phyloP scores from a whole-genome alignment of 352 stramenopile species.

The Pythium sukuiense region DNA sequence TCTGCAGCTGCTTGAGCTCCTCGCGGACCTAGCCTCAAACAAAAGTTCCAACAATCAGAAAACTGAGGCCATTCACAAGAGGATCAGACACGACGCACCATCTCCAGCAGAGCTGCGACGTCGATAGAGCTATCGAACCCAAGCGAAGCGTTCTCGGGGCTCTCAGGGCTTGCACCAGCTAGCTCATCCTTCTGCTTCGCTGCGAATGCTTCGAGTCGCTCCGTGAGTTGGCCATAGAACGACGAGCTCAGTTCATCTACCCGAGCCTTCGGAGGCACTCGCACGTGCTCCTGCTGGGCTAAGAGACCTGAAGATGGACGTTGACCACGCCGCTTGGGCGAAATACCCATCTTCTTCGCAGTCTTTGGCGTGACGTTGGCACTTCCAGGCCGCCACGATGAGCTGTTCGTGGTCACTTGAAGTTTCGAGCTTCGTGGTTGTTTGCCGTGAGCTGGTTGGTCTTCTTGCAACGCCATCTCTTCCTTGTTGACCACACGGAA shows the following conservation, averaged over 20 bases:
- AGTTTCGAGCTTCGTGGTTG: constrained; percentile 18
- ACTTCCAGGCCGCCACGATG: constrained; percentile 22
- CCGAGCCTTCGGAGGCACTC: constrained; percentile 52
- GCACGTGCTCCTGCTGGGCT: constrained; percentile 64
- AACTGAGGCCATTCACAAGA: too few relatives aligned
- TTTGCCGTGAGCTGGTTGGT: constrained; percentile 37
- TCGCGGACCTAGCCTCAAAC: constrained; percentile 35
- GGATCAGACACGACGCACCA: constrained; percentile 35
- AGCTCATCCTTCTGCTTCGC: constrained; percentile 22
- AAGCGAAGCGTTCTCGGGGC: constrained; percentile 5
- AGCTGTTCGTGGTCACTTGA: constrained; percentile 5
- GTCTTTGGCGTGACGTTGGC: constrained; percentile 37
- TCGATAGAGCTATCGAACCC: constrained; percentile 5
- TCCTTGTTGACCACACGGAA: constrained; percentile 75
- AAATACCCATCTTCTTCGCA: constrained; percentile 29
- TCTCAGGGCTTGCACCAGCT: constrained; percentile 14
- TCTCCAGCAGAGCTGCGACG: constrained; percentile 16
- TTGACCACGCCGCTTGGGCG: not conserved
- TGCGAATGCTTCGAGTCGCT: constrained; percentile 43
- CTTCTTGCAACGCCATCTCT: constrained; percentile 44
- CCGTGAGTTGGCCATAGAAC: constrained; percentile 64
- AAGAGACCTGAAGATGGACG: constrained; percentile 35
- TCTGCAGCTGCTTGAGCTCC: constrained; percentile 40
- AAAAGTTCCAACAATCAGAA: not conserved
- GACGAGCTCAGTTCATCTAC: constrained; percentile 56